phyloP scores from a whole-genome alignment of 768 basidiomycete species.

The Lentinula edodes region DNA sequence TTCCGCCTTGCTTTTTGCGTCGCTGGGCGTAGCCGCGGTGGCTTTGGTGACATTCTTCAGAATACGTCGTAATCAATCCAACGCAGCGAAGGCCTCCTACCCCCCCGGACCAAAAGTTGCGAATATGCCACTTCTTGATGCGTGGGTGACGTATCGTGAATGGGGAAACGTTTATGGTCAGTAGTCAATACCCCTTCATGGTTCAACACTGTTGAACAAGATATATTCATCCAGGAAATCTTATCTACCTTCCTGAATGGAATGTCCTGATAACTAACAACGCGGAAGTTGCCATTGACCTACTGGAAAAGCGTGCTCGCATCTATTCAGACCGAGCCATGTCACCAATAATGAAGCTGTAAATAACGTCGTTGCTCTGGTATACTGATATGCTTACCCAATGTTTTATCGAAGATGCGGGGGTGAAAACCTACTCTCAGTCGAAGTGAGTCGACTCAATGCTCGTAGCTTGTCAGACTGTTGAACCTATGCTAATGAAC shows the following conservation, averaged over 20 bases:
- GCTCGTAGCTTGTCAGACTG: neutral
- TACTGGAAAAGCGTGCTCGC: conserved; percentile 17
- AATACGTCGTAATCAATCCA: neutral
- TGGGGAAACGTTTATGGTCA: conserved; percentile 5
- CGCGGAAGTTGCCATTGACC: conserved; percentile 16
- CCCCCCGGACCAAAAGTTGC: conserved; percentile 7
- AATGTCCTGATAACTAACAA: conserved; percentile 24
- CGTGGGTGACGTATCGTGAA: conserved; percentile 6
- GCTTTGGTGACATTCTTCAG: neutral
- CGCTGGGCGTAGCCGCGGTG: neutral
- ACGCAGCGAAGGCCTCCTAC: neutral
- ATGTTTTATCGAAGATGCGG: neutral
- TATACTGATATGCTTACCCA: neutral
- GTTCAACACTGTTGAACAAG: neutral
- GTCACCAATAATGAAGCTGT: conserved; percentile 13
- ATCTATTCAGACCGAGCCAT: conserved; percentile 18
- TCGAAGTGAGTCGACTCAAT: neutral
- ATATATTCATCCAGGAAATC: conserved; percentile 8
- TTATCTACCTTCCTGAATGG: conserved; percentile 18
- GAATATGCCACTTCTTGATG: neutral
- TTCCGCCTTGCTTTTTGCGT: neutral
- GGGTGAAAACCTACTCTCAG: neutral
- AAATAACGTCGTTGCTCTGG: neutral
- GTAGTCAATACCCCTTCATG: neutral
- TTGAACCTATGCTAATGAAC: too few species aligned